Base-by-base conservation (phyloP, 768 basidiomycete genomes). In the Boletus vinaceobasis region DNA sequence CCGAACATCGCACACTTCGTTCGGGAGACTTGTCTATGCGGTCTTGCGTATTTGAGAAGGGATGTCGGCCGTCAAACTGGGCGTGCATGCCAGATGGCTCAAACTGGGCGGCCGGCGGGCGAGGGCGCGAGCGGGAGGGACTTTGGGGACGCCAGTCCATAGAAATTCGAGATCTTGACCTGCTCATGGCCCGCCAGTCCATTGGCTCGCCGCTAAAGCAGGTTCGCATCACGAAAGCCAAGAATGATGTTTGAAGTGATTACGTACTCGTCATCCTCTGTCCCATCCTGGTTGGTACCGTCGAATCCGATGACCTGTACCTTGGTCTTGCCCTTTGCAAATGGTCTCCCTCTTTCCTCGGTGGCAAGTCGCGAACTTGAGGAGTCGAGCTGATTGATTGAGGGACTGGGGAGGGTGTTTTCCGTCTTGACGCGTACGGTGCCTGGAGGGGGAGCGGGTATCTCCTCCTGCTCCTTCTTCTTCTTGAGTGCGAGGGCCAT, bases 401-500 rank as follows among this genome's bases (percentile, higher is more conserved):
- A 32, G 17, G 59, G 59, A 32, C 45, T 58, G n/a, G 55, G 10
- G 19, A 48, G 39, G 0, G 47, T 26, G 32, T 19, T 45, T 37
- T 71, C 70, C 23, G 48, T 48, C 61, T 71, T 71, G 45, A 71
- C 54, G 14, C 48, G 58, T 2, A 64, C 54, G 8, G 31, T 64
- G 3, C 5, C 8, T 7, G 39, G 60, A 7, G 29, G 29, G 5
- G 39, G 2, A 14, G 23, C 0, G 15, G 17, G 11, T 2, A 37
- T 0, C 5, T 82, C 77, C 52, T 87, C 86, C 21, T 87, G 85
- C 42, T 88, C 87, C 72, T 86, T 85, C 75, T 87, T 87, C 80
- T 90, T 96, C 78, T 88, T 88, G 52, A 99, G 75, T 13, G 90
- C 92, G 67, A 99, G 76, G 26, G 94, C 89, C 95, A 98, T 98